Evolutionary conservation across 2,329 filamentous ascomycete genomes (phyloP).

Genomic region (Nakataea oryzae): DNA sequence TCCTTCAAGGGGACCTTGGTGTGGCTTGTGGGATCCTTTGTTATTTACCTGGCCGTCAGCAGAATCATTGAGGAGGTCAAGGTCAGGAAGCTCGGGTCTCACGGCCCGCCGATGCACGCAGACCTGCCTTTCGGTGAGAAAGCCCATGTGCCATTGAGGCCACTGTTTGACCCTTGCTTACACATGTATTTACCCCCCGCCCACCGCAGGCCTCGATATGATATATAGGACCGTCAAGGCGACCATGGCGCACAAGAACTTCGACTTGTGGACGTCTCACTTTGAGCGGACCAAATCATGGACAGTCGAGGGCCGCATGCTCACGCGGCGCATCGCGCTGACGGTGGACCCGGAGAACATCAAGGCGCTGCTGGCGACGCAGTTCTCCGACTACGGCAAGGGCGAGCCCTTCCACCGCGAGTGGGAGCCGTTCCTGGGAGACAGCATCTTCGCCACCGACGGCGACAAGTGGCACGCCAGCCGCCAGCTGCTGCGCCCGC

Average conservation of each 20-base stretch:
- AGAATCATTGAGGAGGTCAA: conserved; percentile 31
- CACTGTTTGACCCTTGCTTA: neutral
- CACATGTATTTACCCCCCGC: neutral
- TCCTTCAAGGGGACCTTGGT: conserved; percentile 28
- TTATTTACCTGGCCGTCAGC: conserved; percentile 24
- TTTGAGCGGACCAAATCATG: conserved; percentile 35
- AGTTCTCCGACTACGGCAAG: conserved; percentile 80
- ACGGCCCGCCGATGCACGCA: conserved; percentile 23
- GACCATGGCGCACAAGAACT: conserved; percentile 41
- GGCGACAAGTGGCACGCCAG: conserved; percentile 68
- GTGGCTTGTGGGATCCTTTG: conserved; percentile 23
- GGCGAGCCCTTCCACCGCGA: conserved; percentile 63
- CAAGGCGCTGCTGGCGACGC: conserved; percentile 79
- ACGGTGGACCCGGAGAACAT: conserved; percentile 83
- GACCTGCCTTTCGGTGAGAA: conserved; percentile 35
- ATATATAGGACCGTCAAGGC: conserved; percentile 44
- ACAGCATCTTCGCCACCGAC: conserved; percentile 74
- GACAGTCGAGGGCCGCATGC: conserved; percentile 49
- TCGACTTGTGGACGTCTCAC: conserved; percentile 48
- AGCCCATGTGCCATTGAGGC: neutral
- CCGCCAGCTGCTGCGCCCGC: conserved; percentile 72
- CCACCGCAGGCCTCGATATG: conserved; percentile 50
- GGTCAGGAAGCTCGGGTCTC: conserved; percentile 33
- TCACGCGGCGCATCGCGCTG: conserved; percentile 53
- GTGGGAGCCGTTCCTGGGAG: conserved; percentile 66